These are phyloP conservation scores for Solanum hybrid DNA, from an alignment of 305 asterid species.

Conservation along the genomic window DNA sequence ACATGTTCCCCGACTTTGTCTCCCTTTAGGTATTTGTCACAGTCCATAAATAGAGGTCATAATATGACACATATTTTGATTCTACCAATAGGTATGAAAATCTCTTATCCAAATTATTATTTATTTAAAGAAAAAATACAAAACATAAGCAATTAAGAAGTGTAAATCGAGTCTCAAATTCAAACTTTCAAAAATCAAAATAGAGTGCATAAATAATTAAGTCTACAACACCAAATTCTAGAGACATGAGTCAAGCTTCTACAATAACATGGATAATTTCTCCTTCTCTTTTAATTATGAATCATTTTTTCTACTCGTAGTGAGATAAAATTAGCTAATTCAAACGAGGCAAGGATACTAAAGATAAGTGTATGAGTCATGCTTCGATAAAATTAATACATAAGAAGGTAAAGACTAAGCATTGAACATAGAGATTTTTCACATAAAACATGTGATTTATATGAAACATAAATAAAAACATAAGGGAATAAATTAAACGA, in stretches of 20 bases:
- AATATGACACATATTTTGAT: too few relatives aligned
- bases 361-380: background rate
- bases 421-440: background rate
- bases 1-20: too few relatives aligned
- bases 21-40: too few relatives aligned
- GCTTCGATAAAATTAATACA: background rate
- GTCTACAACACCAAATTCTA: background rate
- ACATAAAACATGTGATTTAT: background rate
- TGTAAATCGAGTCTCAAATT: too few relatives aligned
- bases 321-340: background rate
- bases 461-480: too few relatives aligned
- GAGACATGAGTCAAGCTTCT: background rate
- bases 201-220: too few relatives aligned
- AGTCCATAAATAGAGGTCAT: too few relatives aligned
- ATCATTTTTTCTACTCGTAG: background rate
- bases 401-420: background rate
- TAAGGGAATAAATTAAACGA: background rate
- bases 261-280: background rate
- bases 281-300: background rate
- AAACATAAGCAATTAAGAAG: too few relatives aligned
- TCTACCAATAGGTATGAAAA: too few relatives aligned
- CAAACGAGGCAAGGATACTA: background rate
- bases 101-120: too few relatives aligned
- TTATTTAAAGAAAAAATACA: too few relatives aligned
- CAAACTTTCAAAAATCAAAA: too few relatives aligned